Conservation (phyloP, 192 early-diverging fungal genomes). For the Coemansia sp. region DNA sequence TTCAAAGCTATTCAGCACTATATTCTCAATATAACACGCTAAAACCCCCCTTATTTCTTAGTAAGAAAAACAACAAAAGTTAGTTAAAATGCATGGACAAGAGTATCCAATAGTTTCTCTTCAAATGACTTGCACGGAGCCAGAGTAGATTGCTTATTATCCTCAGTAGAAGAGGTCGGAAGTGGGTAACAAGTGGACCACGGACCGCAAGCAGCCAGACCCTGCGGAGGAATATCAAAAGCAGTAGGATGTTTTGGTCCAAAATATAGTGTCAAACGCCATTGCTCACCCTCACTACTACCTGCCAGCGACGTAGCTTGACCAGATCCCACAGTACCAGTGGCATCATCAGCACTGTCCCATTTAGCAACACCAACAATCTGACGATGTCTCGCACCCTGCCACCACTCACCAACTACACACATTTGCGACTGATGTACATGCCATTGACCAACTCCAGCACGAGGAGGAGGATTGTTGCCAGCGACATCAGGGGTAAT, state of each 20-base stretch:
- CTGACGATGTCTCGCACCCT: constrained; percentile 36
- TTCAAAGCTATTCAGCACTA: neutral
- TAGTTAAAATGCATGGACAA: constrained; percentile 23
- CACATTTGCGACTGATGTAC: constrained; percentile 56
- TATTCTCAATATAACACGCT: neutral
- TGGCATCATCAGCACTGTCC: neutral
- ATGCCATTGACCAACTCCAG: constrained; percentile 42
- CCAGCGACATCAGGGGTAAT: neutral
- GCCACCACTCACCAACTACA: constrained; percentile 50
- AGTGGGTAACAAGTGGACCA: constrained; percentile 45
- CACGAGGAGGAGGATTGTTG: neutral
- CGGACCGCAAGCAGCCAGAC: constrained; percentile 11
- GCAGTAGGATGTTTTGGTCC: constrained; percentile 46
- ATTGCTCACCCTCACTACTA: constrained; percentile 3
- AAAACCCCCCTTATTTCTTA: neutral
- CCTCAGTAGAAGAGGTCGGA: neutral
- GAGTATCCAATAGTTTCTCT: constrained; percentile 19
- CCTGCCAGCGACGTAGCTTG: neutral
- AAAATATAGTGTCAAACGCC: constrained; percentile 39
- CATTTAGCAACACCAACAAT: constrained; percentile 48
- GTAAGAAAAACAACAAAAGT: neutral
- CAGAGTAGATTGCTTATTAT: neutral
- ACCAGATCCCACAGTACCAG: neutral
- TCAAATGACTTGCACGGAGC: constrained; percentile 25
- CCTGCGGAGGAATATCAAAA: constrained; percentile 14